A percentile compares a stretch with the other conserved stretches of the same genome.
phyloP scores from a whole-genome alignment of 306 rosid species.

The Parietaria judaica region DNA sequence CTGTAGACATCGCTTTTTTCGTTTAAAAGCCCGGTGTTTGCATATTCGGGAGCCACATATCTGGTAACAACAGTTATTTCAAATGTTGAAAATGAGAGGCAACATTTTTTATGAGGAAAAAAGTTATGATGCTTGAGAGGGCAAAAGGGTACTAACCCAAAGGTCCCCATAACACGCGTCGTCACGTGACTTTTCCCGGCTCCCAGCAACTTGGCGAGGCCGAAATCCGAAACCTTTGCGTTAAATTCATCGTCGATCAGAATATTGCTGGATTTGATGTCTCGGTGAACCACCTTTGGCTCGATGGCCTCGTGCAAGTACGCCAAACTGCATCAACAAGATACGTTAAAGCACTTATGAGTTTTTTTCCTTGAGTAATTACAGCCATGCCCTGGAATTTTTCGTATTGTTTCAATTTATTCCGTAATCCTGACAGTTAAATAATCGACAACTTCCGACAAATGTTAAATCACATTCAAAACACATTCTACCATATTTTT shows the following conservation, averaged over 20 bases:
- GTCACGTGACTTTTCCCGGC: slow-evolving; percentile 90
- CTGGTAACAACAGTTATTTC: slow-evolving; percentile 22
- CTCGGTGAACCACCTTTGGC: slow-evolving; percentile 89
- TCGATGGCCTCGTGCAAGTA: slow-evolving; percentile 93
- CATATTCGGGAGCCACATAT: slow-evolving; percentile 91
- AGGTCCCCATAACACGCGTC: slow-evolving; percentile 95
- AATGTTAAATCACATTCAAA: no score
- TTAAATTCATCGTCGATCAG: slow-evolving; percentile 82
- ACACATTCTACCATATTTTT: no score
- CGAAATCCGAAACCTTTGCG: slow-evolving; percentile 94
- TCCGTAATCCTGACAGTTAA: no score
- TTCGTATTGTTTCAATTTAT: no score
- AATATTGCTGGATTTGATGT: slow-evolving; percentile 89
- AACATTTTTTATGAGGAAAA: slow-evolving; percentile 12
- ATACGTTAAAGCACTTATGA: neutral
- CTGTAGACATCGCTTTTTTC: slow-evolving; percentile 93
- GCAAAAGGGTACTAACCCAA: slow-evolving; percentile 51
- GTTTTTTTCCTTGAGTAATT: no score
- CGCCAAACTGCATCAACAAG: slow-evolving; percentile 57
- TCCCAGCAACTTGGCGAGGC: slow-evolving; percentile 86
- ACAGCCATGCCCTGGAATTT: no score
- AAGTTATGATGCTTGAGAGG: slow-evolving; percentile 3
- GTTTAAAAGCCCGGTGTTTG: slow-evolving; percentile 82
- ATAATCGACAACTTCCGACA: no score
- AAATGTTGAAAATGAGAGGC: neutral